Percentiles rank a stretch among this genome's conserved stretches.
Evolutionary conservation across 2,329 filamentous ascomycete species (phyloP).

Genomic region (Ramularia endophylla): DNA sequence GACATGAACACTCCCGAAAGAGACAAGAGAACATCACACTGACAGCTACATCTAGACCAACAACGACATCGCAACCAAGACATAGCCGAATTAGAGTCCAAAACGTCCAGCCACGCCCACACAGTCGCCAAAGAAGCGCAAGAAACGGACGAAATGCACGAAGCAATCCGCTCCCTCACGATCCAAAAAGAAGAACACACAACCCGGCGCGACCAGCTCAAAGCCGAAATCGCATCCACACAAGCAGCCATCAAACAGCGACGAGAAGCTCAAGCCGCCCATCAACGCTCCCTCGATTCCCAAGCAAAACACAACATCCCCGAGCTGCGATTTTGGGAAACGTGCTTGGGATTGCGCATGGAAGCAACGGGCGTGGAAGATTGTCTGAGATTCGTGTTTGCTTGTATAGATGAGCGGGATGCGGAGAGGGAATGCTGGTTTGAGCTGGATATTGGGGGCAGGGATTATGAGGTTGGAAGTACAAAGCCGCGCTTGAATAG

Average conservation of each 20-base stretch:
- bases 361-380: conserved; percentile 72
- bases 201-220: conserved; percentile 50
- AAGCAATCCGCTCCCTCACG: conserved; percentile 52
- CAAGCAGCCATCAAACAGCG: conserved; percentile 65
- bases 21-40: conserved; percentile 2
- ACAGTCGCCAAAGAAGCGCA: conserved; percentile 70
- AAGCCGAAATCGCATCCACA: conserved; percentile 55
- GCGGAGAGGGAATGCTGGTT: conserved; percentile 92
- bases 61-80: conserved; percentile 83
- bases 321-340: conserved; percentile 94
- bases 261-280: conserved; percentile 64
- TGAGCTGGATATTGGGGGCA: conserved; percentile 72
- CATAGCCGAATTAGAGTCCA: conserved; percentile 74
- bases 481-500: conserved; percentile 76
- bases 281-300: conserved; percentile 68
- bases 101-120: conserved; percentile 64
- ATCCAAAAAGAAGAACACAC: conserved; percentile 51
- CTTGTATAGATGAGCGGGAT: conserved; percentile 76
- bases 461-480: conserved; percentile 80
- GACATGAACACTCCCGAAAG: too few relatives aligned
- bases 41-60: conserved; percentile 58
- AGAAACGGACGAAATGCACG: conserved; percentile 62
- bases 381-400: conserved; percentile 83
- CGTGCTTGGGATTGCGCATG: conserved; percentile 79
- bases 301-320: conserved; percentile 87